Evolutionary conservation across 2,329 filamentous ascomycete species (phyloP).

Genomic region (Emericellopsis cladophorae): DNA sequence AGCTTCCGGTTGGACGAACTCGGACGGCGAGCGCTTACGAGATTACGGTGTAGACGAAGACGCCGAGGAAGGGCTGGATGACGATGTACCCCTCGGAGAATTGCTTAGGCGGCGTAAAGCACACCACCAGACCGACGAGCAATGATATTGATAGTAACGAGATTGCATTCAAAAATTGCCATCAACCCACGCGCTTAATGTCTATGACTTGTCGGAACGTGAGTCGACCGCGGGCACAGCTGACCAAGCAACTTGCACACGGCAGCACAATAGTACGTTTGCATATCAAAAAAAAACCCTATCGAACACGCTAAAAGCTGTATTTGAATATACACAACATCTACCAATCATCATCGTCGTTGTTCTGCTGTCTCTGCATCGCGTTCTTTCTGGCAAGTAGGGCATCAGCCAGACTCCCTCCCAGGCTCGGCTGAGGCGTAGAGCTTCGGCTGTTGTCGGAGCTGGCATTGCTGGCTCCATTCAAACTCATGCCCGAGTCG

Average conservation of each 20-base stretch:
- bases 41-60: constrained; percentile 77
- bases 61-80: constrained; percentile 35
- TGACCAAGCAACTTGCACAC: too few species aligned
- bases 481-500: constrained; percentile 56
- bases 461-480: constrained; percentile 28
- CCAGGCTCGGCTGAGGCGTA: constrained; percentile 60
- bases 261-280: too few species aligned
- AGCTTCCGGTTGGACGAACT: constrained; percentile 54
- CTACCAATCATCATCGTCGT: constrained; percentile 62
- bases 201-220: too few species aligned
- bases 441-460: constrained; percentile 52
- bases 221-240: too few species aligned
- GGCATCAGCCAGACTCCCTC: constrained; percentile 67
- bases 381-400: constrained; percentile 63
- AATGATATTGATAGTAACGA: too few species aligned
- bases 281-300: too few species aligned
- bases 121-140: too few species aligned
- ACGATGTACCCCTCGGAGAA: constrained; percentile 58
- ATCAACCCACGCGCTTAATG: too few species aligned
- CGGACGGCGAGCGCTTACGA: constrained; percentile 59
- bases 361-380: constrained; percentile 57
- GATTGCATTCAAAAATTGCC: neutral
- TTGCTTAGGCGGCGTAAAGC: constrained; percentile 43
- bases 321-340: constrained; percentile 6
- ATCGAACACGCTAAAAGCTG: constrained; percentile 9